Evolutionary conservation across 129 eudicot species (phyloP), one percentile per base, ranked within the genome.

Genomic region (Tagetes patula): DNA sequence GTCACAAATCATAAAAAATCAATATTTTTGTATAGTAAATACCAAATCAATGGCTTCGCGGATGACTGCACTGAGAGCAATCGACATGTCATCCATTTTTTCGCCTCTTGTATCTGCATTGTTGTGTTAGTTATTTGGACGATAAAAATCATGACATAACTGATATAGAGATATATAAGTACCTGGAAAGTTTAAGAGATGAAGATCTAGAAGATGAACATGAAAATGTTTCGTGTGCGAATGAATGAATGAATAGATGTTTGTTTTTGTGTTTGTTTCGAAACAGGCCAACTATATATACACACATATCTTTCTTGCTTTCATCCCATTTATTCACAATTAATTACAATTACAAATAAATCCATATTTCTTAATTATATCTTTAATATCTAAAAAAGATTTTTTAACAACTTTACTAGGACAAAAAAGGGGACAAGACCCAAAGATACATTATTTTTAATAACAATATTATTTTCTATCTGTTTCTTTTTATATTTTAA

Each of bases 41-140:
- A 91, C 97, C 97, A 91, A 84, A 87, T 91, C 96, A 70, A 91
- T 85, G 45, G 77, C 87, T 84, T 86, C 93, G 47, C 79, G 82
- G 60, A 84, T 71, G 46, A 84, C 79, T 20, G 87, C 85, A 41
- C 82, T 86, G 14, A 88, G 85, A 30, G 82, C 82, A 40, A 70
- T 74, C 41, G 83, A 66, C 77, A 37, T 86, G 56, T 79, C 90
- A 8, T 84, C 89, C 95, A 84, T 82, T 6, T 67, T 59, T 47
- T 48, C 48, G 30, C 2, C 72, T 30, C 69, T 55, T 12, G n/a
- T 65, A 49, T 60, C 85, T 80, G 82, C 82, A 83, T 59, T 75
- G 43, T 59, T 65, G 42, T 48, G 54, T 8, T 3, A 32, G 6
- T 34, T 34, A 9, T 20, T 9, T 33, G 3, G 33, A 68, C 1